These are phyloP conservation scores for Thymus mandschuricus DNA, from an alignment of 257 asterid species.

Conservation along the genomic window DNA sequence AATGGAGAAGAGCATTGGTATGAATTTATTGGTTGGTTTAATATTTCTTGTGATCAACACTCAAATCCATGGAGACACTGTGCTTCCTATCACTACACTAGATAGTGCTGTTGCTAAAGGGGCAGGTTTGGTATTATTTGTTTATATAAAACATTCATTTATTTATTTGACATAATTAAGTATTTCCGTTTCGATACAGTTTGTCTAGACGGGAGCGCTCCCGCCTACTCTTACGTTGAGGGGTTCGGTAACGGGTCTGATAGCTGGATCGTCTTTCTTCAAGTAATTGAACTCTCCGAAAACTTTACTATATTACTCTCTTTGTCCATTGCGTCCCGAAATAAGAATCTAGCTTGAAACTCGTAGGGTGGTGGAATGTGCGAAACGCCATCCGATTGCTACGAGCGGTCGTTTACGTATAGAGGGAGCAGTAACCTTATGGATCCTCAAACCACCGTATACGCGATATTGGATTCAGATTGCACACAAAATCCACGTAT, in stretches of 20 bases:
- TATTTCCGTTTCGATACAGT: constrained; percentile 9
- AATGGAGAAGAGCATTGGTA: no score
- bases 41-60: neutral
- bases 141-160: no score
- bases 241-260: constrained; percentile 27
- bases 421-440: neutral
- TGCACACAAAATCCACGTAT: constrained; percentile 30
- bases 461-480: neutral
- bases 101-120: neutral
- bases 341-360: no score
- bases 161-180: no score
- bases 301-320: neutral
- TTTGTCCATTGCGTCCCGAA: neutral
- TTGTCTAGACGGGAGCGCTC: constrained; percentile 41
- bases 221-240: constrained; percentile 26
- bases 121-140: neutral
- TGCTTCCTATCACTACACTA: neutral
- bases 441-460: neutral
- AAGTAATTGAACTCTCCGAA: constrained; percentile 15
- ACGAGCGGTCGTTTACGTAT: neutral
- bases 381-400: neutral
- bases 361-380: constrained; percentile 44
- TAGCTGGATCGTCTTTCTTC: constrained; percentile 31
- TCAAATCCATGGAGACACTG: neutral
- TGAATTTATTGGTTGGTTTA: no score